These are phyloP conservation scores for Xylaria cubensis DNA, from an alignment of 495 filamentous ascomycete species.

Conservation along the genomic window DNA sequence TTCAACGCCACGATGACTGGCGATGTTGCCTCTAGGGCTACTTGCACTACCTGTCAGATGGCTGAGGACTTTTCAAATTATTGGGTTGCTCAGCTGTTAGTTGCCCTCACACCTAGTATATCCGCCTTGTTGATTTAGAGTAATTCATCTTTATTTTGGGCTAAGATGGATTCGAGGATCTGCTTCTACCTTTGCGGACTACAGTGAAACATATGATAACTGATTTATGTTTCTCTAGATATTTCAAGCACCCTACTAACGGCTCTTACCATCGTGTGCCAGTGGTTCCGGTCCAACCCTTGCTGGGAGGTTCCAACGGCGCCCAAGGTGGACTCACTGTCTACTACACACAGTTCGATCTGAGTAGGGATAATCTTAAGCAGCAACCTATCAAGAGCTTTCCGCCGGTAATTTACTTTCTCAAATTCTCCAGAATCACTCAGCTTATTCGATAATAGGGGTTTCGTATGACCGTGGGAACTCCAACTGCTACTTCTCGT, in stretches of 20 bases:
- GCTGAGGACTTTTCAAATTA: conserved; percentile 59
- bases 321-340: conserved; percentile 59
- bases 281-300: conserved; percentile 39
- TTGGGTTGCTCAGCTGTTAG: conserved; percentile 37
- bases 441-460: conserved; percentile 40
- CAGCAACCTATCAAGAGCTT: conserved; percentile 51
- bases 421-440: neutral
- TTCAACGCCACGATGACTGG: conserved; percentile 57
- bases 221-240: neutral
- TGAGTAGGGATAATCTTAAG: conserved; percentile 52
- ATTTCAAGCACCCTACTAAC: conserved; percentile 54
- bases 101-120: conserved; percentile 27
- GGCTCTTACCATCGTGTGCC: conserved; percentile 60
- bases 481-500: conserved; percentile 44
- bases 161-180: neutral
- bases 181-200: neutral
- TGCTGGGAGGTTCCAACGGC: conserved; percentile 50
- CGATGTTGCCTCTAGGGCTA: conserved; percentile 50
- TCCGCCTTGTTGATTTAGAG: no score
- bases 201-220: neutral
- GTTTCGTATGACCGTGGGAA: conserved; percentile 63
- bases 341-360: conserved; percentile 61
- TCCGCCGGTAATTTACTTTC: conserved; percentile 45
- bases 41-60: conserved; percentile 57
- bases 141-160: no score